These are phyloP conservation scores for Fusarium paranaense DNA, from an alignment of 2,329 filamentous ascomycete genomes.

Conservation along the genomic window DNA sequence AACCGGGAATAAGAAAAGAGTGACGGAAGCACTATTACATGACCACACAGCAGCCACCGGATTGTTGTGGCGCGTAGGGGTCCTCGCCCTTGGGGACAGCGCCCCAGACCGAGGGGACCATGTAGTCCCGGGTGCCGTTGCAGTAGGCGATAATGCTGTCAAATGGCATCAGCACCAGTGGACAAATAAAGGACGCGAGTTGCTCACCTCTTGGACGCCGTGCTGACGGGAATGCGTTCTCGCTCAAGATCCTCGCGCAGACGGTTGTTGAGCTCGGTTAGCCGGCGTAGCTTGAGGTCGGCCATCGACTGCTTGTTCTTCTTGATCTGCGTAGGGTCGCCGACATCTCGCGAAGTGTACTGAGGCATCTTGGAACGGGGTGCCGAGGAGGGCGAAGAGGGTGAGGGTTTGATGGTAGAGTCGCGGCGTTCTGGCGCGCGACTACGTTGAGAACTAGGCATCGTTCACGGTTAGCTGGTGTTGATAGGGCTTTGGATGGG, in stretches of 20 bases:
- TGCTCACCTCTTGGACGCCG: conserved; percentile 85
- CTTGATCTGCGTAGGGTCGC: conserved; percentile 76
- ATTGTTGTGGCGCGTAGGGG: conserved; percentile 97
- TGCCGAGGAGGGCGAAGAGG: conserved; percentile 26
- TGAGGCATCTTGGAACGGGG: conserved; percentile 66
- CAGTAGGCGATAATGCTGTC: conserved; percentile 95
- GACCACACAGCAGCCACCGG: conserved; percentile 90
- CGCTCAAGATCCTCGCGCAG: conserved; percentile 95
- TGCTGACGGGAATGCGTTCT: conserved; percentile 94
- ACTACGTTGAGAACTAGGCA: conserved; percentile 32
- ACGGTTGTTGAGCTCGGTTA: conserved; percentile 97
- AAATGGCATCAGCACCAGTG: conserved; percentile 27
- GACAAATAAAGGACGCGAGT: neutral
- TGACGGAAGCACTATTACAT: conserved; percentile 71
- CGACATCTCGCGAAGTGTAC: conserved; percentile 75
- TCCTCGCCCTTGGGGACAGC: conserved; percentile 94
- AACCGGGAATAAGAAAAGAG: conserved; percentile 42
- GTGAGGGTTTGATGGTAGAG: conserved; percentile 21
- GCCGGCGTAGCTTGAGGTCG: conserved; percentile 93
- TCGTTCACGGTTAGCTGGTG: conserved; percentile 29
- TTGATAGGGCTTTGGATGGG: neutral
- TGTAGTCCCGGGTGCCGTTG: conserved; percentile 97
- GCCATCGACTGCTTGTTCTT: conserved; percentile 99
- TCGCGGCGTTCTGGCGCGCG: conserved; percentile 27
- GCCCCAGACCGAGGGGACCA: conserved; percentile 98